A percentile compares a stretch with the other conserved stretches of the same genome.
phyloP scores from a whole-genome alignment of 768 basidiomycete genomes.

The Hypholoma fasciculare region DNA sequence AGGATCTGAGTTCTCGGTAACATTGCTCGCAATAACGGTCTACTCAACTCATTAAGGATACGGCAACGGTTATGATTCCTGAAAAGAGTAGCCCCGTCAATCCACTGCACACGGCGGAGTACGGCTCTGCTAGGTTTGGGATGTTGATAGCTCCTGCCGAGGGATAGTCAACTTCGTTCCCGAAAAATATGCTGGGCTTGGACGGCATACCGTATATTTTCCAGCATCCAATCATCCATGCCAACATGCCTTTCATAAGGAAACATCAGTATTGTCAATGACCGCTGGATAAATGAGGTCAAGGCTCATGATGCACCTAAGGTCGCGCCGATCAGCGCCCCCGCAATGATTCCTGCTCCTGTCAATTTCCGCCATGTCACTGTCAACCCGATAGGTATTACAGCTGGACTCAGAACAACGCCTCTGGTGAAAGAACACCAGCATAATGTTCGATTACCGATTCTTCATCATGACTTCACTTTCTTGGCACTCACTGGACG shows the following conservation, averaged over 20 bases:
- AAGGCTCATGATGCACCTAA: conserved; percentile 22
- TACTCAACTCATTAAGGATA: conserved; percentile 34
- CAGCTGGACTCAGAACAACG: conserved; percentile 48
- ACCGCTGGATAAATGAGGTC: background rate
- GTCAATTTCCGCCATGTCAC: conserved; percentile 49
- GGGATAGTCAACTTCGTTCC: background rate
- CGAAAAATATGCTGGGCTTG: background rate
- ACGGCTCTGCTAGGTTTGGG: conserved; percentile 35
- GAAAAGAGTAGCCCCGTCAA: conserved; percentile 37
- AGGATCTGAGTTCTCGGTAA: background rate
- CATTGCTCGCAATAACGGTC: background rate
- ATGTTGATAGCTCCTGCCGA: conserved; percentile 33
- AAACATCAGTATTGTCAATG: background rate
- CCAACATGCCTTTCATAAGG: conserved; percentile 30
- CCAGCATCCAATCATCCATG: conserved; percentile 54
- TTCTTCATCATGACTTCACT: too few relatives aligned
- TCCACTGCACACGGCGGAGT: conserved; percentile 39
- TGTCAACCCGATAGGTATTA: conserved; percentile 48
- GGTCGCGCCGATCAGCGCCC: conserved; percentile 39
- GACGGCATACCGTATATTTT: conserved; percentile 41
- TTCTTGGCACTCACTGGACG: conserved; percentile 36
- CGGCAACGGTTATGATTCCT: conserved; percentile 31
- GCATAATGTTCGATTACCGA: too few relatives aligned
- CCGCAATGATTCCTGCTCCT: conserved; percentile 36
- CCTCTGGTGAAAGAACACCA: conserved; percentile 30